Evolutionary conservation across 2,329 filamentous ascomycete genomes (phyloP), one percentile per base, ranked within the genome.

Genomic region (Apiospora pterosperma): DNA sequence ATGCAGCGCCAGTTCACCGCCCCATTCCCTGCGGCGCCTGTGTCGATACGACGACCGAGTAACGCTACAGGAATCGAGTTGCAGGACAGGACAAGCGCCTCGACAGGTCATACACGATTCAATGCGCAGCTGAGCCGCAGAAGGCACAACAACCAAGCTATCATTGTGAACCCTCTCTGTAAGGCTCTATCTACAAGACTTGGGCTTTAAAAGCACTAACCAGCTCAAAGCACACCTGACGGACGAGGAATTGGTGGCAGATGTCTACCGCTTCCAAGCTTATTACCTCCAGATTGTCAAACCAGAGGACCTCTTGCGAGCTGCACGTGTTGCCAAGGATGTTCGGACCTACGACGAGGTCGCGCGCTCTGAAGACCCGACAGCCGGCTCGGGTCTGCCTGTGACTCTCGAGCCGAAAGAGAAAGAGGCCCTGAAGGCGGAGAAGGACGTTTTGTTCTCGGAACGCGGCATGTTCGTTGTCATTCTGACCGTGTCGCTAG

Each of bases 401-500:
- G 79, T 81, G 4, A 65, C 70, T 6, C 68, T 80, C 4, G 75
- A 72, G 0, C 23, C 62, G 1, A 71, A 77, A 12, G 80, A 82
- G 69, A 81, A 78, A 55, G 10, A 52, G 2, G 78, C 78, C 0
- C 72, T 82, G 28, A 70, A 70, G n/a, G 70, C 72, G 1, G 80
- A 82, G 67, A 76, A 74, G 34, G 78, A 81, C 59, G 70, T 73
- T 0, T 69, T 78, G 0, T 79, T 80, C 39, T 78, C 78, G 16
- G 75, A 81, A 48, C 71, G 69, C 59, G 75, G 76, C 4, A 82
- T 81, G 76, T 66, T 74, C 19, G 71, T 76, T 16, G 79, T 82
- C 63, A 76, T 81, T 58, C 66, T 78, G 36, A 80, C 79, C 2
- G 80, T 82, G 16, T 80, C 79, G 2, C 72, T 81, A 3, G 79